phyloP scores from a whole-genome alignment of 805 yeast genomes.

The Zygotorulaspora florentina region DNA sequence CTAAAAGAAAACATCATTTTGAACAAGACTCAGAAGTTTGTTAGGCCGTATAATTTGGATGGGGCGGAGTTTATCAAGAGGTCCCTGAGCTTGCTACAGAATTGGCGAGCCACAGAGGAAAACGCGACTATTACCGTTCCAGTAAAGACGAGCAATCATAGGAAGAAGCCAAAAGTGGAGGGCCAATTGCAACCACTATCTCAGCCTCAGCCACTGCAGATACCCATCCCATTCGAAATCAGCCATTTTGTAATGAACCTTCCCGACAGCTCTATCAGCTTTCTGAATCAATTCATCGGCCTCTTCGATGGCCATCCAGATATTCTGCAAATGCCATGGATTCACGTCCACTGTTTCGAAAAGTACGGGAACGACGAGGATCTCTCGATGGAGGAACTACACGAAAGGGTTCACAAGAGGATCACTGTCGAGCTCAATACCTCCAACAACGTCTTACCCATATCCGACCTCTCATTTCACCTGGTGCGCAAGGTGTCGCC shows the following conservation, averaged over 20 bases:
- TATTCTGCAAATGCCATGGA: conserved; percentile 56
- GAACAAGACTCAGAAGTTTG: conserved; percentile 61
- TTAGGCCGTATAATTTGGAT: conserved; percentile 64
- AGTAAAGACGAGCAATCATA: conserved; percentile 26
- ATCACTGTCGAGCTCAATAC: conserved; percentile 43
- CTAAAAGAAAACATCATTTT: conserved; percentile 56
- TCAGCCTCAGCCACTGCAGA: conserved; percentile 44
- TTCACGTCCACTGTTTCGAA: conserved; percentile 91
- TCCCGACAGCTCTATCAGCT: conserved; percentile 88
- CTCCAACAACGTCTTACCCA: conserved; percentile 44
- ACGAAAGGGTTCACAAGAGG: conserved; percentile 57
- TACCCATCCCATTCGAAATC: conserved; percentile 27
- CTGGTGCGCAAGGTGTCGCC: conserved; percentile 94
- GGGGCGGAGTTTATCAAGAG: conserved; percentile 75
- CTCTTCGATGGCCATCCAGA: conserved; percentile 44
- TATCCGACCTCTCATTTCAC: conserved; percentile 58
- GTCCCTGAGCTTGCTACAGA: conserved; percentile 49
- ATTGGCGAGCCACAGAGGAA: conserved; percentile 40
- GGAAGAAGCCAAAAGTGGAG: conserved; percentile 35
- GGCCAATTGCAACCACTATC: conserved; percentile 18
- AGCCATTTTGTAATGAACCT: conserved; percentile 89
- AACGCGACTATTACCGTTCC: conserved; percentile 38
- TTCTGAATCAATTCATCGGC: conserved; percentile 73
- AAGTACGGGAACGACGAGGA: conserved; percentile 76
- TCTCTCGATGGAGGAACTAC: conserved; percentile 64